Conservation (phyloP, 2,329 filamentous ascomycete species). For the Drechslerella dactyloides region DNA sequence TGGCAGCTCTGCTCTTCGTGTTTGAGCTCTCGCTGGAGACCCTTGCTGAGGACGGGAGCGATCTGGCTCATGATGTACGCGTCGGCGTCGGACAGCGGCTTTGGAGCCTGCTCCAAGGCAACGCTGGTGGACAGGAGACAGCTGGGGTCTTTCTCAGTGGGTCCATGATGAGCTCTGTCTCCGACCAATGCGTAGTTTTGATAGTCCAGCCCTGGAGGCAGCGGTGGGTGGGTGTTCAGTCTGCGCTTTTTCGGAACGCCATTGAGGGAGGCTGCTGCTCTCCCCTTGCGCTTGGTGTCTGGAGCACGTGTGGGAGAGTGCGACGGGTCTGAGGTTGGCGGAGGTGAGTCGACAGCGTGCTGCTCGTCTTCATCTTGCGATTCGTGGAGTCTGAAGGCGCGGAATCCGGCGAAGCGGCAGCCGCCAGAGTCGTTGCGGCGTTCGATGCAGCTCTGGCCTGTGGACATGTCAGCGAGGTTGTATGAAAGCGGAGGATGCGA, state of each 20-base stretch:
- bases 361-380: conserved; percentile 1
- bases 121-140: conserved; percentile 23
- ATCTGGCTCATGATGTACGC: conserved; percentile 40
- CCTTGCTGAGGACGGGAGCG: conserved; percentile 16
- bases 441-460: conserved; percentile 52
- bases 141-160: conserved; percentile 11
- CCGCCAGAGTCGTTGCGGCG: conserved; percentile 49
- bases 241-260: conserved; percentile 23
- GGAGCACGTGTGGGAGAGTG: not conserved
- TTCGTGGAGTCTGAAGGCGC: conserved; percentile 48
- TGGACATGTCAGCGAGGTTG: not conserved
- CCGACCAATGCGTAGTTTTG: conserved; percentile 37
- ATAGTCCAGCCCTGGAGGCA: conserved; percentile 39
- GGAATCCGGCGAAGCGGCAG: conserved; percentile 51
- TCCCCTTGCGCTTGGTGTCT: not conserved
- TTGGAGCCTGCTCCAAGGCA: conserved; percentile 5
- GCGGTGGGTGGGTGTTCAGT: conserved; percentile 12
- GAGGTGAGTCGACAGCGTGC: not conserved
- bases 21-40: conserved; percentile 25
- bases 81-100: conserved; percentile 5
- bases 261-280: not conserved
- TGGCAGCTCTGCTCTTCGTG: conserved; percentile 30
- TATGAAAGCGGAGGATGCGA: not conserved
- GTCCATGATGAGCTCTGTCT: conserved; percentile 17
- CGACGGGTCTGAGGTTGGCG: not conserved